Conservation (phyloP, 2,329 filamentous ascomycete species). For the Coniochaeta ligniaria region DNA sequence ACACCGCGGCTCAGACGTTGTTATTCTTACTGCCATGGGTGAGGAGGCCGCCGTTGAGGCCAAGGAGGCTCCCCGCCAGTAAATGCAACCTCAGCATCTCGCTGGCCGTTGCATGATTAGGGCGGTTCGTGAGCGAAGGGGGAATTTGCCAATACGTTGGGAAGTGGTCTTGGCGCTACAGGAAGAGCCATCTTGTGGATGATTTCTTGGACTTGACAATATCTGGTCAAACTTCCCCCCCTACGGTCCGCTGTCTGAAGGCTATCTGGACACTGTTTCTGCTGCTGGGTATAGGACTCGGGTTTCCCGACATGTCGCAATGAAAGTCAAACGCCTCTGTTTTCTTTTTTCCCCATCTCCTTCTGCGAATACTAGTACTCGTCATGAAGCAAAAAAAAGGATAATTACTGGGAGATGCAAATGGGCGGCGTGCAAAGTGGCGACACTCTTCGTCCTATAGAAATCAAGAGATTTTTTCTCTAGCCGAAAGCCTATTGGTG, state of each 20-base stretch:
- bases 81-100: background rate
- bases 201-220: background rate
- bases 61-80: constrained; percentile 72
- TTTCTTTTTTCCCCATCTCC: constrained; percentile 25
- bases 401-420: constrained; percentile 10
- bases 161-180: background rate
- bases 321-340: constrained; percentile 19
- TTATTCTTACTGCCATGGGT: constrained; percentile 91
- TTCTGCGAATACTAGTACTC: constrained; percentile 1
- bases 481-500: background rate
- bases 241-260: background rate
- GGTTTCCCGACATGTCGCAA: constrained; percentile 21
- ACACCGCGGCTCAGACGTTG: constrained; percentile 57
- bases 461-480: constrained; percentile 19
- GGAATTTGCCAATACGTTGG: background rate
- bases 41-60: constrained; percentile 88
- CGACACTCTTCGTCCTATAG: constrained; percentile 25
- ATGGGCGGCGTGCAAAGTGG: constrained; percentile 26
- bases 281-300: constrained; percentile 23
- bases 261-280: constrained; percentile 37
- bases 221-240: background rate
- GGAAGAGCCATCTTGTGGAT: background rate
- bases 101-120: constrained; percentile 6
- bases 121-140: background rate
- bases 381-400: constrained; percentile 22